Evolutionary conservation across 2,329 filamentous ascomycete genomes (phyloP).

Genomic region (Talaromyces albobiverticillius): DNA sequence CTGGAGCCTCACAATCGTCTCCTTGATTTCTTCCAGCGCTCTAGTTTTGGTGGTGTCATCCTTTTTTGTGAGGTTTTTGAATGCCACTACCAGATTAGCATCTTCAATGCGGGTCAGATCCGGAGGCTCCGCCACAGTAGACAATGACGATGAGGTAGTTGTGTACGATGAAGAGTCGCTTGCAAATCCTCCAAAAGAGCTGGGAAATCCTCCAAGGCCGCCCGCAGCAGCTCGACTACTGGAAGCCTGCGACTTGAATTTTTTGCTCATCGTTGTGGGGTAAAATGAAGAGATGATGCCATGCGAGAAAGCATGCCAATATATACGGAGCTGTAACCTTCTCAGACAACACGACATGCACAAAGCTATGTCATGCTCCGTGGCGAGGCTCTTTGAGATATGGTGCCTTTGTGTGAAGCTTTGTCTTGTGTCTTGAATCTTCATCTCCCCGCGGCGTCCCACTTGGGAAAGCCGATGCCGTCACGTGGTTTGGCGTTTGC

Average conservation of each 20-base stretch:
- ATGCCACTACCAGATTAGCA: constrained; percentile 78
- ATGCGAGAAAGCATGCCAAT: background rate
- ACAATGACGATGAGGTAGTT: constrained; percentile 61
- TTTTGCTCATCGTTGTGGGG: constrained; percentile 55
- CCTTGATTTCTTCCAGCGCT: constrained; percentile 79
- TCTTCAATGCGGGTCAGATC: constrained; percentile 76
- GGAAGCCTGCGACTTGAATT: constrained; percentile 62
- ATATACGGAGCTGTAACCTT: background rate
- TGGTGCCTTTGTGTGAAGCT: too few species aligned
- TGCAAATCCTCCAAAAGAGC: constrained; percentile 43
- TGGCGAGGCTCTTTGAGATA: background rate
- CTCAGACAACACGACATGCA: background rate
- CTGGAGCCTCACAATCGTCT: constrained; percentile 59
- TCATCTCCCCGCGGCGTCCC: constrained; percentile 16
- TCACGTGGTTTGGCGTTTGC: constrained; percentile 34
- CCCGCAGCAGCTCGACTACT: constrained; percentile 58
- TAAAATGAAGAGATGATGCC: constrained; percentile 6
- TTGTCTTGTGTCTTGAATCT: constrained; percentile 5
- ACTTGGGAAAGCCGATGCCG: constrained; percentile 8
- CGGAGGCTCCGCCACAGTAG: constrained; percentile 82
- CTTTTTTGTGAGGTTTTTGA: constrained; percentile 91
- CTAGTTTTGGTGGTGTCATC: constrained; percentile 89
- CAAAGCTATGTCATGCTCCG: background rate
- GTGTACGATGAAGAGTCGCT: constrained; percentile 36
- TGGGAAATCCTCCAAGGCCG: constrained; percentile 41